Evolutionary conservation across 345 rosid genomes (phyloP).

Genomic region (Tarenaya hassleriana): DNA sequence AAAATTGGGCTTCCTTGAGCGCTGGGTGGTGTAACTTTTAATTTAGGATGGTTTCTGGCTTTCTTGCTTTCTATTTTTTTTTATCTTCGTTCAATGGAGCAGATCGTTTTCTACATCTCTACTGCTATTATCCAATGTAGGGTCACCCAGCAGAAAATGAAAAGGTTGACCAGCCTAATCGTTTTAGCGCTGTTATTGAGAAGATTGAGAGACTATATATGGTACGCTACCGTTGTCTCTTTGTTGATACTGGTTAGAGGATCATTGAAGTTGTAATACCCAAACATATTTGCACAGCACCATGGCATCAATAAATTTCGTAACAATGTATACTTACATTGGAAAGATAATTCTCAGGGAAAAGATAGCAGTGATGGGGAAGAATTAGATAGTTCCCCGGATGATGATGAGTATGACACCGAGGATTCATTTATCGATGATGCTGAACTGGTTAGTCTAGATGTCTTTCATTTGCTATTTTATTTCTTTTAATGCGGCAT

Average conservation of each 20-base stretch:
- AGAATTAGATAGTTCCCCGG: conserved; percentile 71
- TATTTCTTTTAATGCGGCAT: conserved; percentile 1
- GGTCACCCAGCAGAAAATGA: conserved; percentile 44
- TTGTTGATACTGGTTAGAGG: neutral
- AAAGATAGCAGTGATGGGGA: conserved; percentile 94
- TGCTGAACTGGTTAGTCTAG: conserved; percentile 68
- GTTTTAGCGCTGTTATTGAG: conserved; percentile 85
- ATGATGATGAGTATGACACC: conserved; percentile 93
- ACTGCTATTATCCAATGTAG: conserved; percentile 31
- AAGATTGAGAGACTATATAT: conserved; percentile 94
- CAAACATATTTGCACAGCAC: conserved; percentile 2
- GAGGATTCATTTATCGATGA: conserved; percentile 97
- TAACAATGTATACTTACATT: conserved; percentile 1
- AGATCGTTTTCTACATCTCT: neutral
- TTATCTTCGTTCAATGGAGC: neutral
- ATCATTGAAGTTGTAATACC: neutral
- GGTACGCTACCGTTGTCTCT: conserved; percentile 32
- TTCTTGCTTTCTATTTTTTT: conserved; percentile 1
- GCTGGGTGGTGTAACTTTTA: neutral
- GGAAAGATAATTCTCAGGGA: conserved; percentile 44
- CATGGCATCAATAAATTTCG: neutral
- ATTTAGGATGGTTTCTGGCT: neutral
- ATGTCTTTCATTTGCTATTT: conserved; percentile 1
- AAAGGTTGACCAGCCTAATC: conserved; percentile 53
- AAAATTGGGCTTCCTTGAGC: neutral